phyloP scores from a whole-genome alignment of 2,329 filamentous ascomycete species.

The Exserohilum turcica region DNA sequence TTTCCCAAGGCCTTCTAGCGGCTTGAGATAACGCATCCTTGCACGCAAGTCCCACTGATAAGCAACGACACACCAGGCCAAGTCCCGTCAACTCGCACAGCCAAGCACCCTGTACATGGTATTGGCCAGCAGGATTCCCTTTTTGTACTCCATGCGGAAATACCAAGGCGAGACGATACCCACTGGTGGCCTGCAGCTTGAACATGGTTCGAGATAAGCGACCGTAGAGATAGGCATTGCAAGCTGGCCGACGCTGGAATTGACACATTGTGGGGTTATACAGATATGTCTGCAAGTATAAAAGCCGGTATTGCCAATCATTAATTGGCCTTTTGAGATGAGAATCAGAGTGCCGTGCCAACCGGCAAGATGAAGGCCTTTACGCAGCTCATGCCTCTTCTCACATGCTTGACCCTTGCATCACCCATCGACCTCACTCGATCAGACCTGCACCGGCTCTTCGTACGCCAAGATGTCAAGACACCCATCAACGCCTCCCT shows the following conservation, averaged over 20 bases:
- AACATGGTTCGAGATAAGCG: constrained; percentile 11
- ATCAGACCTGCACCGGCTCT: constrained; percentile 26
- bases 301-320: not conserved
- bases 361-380: constrained; percentile 30
- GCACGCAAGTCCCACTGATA: constrained; percentile 18
- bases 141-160: constrained; percentile 1
- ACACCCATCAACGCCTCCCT: constrained; percentile 52
- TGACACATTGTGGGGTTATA: not conserved
- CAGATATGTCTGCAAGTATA: constrained; percentile 3
- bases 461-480: constrained; percentile 39
- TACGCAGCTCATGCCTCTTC: constrained; percentile 24
- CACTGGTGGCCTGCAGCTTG: constrained; percentile 4
- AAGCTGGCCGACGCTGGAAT: constrained; percentile 2
- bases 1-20: constrained; percentile 12
- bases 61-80: constrained; percentile 3
- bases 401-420: constrained; percentile 26
- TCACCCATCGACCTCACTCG: constrained; percentile 28
- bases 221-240: constrained; percentile 10
- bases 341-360: not conserved
- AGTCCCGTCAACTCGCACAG: not conserved
- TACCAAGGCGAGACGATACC: constrained; percentile 12
- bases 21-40: constrained; percentile 7
- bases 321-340: not conserved
- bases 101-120: constrained; percentile 2
- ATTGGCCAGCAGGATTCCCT: constrained; percentile 1